Evolutionary conservation across 108 stramenopile genomes (phyloP).

Genomic region (Skeletonema menzelii): DNA sequence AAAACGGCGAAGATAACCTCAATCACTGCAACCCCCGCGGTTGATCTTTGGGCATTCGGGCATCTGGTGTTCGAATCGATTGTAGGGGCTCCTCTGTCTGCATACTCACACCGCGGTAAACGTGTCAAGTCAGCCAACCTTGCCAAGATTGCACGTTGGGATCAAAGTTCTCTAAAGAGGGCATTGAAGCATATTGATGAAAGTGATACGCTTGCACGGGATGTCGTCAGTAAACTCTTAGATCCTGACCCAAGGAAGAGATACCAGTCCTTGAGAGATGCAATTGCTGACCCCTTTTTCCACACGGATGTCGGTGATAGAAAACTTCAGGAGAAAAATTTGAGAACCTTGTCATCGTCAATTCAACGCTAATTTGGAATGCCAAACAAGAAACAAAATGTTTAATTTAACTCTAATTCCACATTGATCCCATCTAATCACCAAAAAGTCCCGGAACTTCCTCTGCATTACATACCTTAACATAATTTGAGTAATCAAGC

Average conservation of each 20-base stretch:
- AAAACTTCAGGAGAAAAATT: slow-evolving; percentile 24
- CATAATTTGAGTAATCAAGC: slow-evolving; percentile 37
- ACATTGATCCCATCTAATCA: not conserved
- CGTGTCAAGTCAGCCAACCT: slow-evolving; percentile 49
- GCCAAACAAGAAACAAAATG: not conserved
- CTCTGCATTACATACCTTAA: no score
- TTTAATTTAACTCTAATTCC: not conserved
- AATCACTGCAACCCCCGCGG: slow-evolving; percentile 25
- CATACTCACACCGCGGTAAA: slow-evolving; percentile 50
- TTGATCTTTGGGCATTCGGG: slow-evolving; percentile 54
- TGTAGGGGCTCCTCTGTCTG: slow-evolving; percentile 41
- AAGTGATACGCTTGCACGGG: slow-evolving; percentile 36
- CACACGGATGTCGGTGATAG: slow-evolving; percentile 39
- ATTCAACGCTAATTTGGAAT: not conserved
- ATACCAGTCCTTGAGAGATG: slow-evolving; percentile 43
- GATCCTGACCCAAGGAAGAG: slow-evolving; percentile 37
- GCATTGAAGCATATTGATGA: slow-evolving; percentile 39
- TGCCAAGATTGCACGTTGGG: slow-evolving; percentile 48
- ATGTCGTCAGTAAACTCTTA: slow-evolving; percentile 38
- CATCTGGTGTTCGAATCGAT: slow-evolving; percentile 45
- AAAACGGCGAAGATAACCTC: slow-evolving; percentile 43
- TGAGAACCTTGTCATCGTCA: not conserved
- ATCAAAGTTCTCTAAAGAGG: slow-evolving; percentile 24
- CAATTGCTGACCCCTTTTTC: slow-evolving; percentile 44
- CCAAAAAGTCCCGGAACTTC: no score